These are phyloP conservation scores for Mortierella sp. DNA, from an alignment of 371 early-diverging fungal species.

Conservation along the genomic window DNA sequence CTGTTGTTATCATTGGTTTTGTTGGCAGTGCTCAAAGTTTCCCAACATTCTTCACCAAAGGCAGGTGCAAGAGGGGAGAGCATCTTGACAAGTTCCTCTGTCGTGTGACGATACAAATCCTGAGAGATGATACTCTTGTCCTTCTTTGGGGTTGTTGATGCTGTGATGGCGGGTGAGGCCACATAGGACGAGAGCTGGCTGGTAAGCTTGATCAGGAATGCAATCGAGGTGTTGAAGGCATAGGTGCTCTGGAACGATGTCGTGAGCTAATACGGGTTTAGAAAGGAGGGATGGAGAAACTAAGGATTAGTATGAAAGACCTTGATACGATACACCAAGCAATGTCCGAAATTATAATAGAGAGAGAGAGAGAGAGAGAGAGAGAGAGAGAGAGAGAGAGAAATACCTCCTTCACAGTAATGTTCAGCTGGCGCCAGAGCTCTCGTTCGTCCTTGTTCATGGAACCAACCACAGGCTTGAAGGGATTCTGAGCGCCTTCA, in stretches of 20 bases:
- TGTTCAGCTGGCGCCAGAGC: conserved; percentile 60
- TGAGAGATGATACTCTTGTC: conserved; percentile 51
- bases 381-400: neutral
- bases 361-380: neutral
- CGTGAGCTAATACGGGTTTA: conserved; percentile 67
- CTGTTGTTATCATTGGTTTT: neutral
- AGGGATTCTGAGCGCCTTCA: neutral
- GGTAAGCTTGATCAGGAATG: conserved; percentile 85
- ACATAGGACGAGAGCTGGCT: conserved; percentile 62
- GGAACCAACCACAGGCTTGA: neutral
- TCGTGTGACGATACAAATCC: conserved; percentile 64
- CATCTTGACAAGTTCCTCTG: conserved; percentile 73
- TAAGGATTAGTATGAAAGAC: neutral
- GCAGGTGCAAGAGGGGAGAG: conserved; percentile 82
- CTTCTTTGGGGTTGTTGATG: conserved; percentile 10
- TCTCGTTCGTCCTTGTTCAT: conserved; percentile 70
- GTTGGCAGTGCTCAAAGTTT: conserved; percentile 25
- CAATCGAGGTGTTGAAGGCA: conserved; percentile 84
- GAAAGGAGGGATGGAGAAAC: conserved; percentile 6
- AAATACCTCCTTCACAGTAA: conserved; percentile 64
- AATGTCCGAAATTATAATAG: neutral
- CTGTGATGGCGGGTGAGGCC: conserved; percentile 14
- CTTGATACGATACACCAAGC: neutral
- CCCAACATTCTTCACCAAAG: conserved; percentile 82
- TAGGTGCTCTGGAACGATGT: conserved; percentile 66